phyloP scores from a whole-genome alignment of 441 rosid genomes.

The Kokia cookei region DNA sequence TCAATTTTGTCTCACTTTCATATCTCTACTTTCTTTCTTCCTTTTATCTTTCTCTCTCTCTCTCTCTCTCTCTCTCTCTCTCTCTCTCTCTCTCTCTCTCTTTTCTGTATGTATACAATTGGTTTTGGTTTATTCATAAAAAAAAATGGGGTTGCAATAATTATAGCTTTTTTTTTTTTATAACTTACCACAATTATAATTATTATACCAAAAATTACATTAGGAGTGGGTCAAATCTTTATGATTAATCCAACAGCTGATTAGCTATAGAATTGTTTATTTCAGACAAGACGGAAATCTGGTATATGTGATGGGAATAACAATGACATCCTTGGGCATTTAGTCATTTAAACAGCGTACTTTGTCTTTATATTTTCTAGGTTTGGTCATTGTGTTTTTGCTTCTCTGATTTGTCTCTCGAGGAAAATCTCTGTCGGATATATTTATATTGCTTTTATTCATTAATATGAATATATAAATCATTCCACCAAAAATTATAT shows the following conservation, averaged over 20 bases:
- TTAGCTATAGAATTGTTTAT: too few relatives aligned
- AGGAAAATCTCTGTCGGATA: neutral
- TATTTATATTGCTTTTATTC: neutral
- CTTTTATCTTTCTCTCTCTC: conserved; percentile 2
- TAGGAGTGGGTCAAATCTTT: too few relatives aligned
- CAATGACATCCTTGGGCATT: neutral
- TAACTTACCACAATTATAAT: too few relatives aligned
- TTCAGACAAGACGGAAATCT: neutral
- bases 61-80: neutral
- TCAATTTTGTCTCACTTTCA: conserved; percentile 11
- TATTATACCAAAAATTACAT: too few relatives aligned
- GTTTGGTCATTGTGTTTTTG: neutral
- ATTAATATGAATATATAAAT: too few relatives aligned
- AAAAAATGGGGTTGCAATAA: too few relatives aligned
- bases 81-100: too few relatives aligned
- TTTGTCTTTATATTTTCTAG: neutral
- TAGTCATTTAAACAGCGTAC: neutral
- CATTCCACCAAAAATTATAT: too few relatives aligned
- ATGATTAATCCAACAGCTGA: too few relatives aligned
- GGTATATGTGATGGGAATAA: neutral
- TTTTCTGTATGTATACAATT: too few relatives aligned
- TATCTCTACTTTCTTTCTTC: neutral
- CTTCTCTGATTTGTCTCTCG: neutral
- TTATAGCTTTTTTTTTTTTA: too few relatives aligned
- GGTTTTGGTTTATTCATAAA: too few relatives aligned